These are phyloP conservation scores for Raphanus sativus DNA, from an alignment of 345 rosid species.

Conservation along the genomic window DNA sequence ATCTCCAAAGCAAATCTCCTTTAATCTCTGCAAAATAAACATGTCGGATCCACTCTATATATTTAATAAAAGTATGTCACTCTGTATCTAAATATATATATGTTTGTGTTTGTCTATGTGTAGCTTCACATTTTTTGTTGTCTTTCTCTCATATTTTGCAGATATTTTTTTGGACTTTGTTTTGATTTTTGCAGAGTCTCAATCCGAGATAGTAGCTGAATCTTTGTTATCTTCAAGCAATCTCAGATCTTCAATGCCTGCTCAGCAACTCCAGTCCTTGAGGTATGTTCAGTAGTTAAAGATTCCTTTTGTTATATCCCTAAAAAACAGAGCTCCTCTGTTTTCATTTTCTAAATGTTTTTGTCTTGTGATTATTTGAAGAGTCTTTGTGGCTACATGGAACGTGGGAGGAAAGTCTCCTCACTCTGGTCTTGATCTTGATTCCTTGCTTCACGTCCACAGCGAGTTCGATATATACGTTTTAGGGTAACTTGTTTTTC, in stretches of 20 bases:
- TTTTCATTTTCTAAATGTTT: constrained; percentile 10
- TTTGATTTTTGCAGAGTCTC: constrained; percentile 47
- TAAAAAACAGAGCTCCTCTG: constrained; percentile 25
- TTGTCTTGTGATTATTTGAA: constrained; percentile 28
- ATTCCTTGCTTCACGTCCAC: constrained; percentile 63
- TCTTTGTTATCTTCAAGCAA: constrained; percentile 47
- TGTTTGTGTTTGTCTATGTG: constrained; percentile 10
- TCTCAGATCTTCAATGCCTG: constrained; percentile 44
- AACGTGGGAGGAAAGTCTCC: constrained; percentile 96
- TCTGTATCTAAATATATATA: background rate
- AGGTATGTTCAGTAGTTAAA: constrained; percentile 42
- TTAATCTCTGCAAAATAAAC: constrained; percentile 16
- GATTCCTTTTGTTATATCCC: background rate
- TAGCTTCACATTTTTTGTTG: constrained; percentile 3
- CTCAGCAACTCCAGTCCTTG: constrained; percentile 54
- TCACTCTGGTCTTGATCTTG: constrained; percentile 56
- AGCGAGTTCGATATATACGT: constrained; percentile 74
- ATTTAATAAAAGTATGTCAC: constrained; percentile 26
- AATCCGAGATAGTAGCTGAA: constrained; percentile 44
- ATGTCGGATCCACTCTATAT: constrained; percentile 38
- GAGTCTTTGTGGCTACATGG: constrained; percentile 95
- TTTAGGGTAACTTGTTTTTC: constrained; percentile 56
- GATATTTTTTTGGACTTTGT: constrained; percentile 3
- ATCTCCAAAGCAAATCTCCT: constrained; percentile 35
- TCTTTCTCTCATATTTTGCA: constrained; percentile 9